Percentiles rank a stretch among this genome's conserved stretches.
These are phyloP conservation scores for Aristolochia californica DNA, from an alignment of 164 flowering plant genomes.

Conservation along the genomic window DNA sequence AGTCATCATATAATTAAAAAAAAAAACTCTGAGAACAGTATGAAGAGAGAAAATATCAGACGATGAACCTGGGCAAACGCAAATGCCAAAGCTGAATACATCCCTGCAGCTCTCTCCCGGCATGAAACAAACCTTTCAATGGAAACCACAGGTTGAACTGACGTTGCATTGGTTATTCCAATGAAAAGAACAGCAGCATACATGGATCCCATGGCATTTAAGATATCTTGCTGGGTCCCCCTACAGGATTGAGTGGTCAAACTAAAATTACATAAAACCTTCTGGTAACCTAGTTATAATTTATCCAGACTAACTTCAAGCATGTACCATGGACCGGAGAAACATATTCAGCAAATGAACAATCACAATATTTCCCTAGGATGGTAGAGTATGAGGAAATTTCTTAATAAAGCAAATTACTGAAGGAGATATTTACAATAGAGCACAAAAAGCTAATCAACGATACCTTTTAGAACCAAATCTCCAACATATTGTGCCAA, in stretches of 20 bases:
- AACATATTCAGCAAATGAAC: too few species aligned
- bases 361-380: too few species aligned
- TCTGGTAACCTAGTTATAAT: too few species aligned
- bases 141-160: conserved; percentile 96
- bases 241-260: conserved; percentile 26
- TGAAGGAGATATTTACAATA: too few species aligned
- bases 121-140: conserved; percentile 94
- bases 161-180: conserved; percentile 79
- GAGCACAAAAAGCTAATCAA: background rate
- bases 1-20: background rate
- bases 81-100: conserved; percentile 91
- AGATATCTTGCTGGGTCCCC: conserved; percentile 70
- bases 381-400: too few species aligned
- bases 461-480: conserved; percentile 80
- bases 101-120: conserved; percentile 94
- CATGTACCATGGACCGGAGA: too few species aligned
- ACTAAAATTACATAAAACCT: too few species aligned
- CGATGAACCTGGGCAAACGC: conserved; percentile 87
- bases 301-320: too few species aligned
- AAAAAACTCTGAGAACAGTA: background rate
- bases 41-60: background rate
- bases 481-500: conserved; percentile 92
- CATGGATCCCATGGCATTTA: conserved; percentile 96
- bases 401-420: too few species aligned
- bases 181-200: conserved; percentile 85